Conservation (phyloP, 257 asterid genomes). For the Gentiana dahurica region DNA sequence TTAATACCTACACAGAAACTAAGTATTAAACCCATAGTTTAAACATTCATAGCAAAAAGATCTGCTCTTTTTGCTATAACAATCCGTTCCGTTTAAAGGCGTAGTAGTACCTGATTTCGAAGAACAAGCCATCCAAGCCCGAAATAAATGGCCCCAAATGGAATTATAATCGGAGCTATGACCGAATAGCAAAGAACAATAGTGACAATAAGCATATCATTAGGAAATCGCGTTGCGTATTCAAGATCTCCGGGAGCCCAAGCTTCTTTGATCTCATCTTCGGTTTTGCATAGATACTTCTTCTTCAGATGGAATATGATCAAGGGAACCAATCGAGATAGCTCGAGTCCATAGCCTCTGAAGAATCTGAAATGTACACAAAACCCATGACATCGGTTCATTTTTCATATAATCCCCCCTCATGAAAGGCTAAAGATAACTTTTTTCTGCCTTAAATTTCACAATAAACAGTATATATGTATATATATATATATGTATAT, state of each 20-base stretch:
- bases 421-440: too few species aligned
- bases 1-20: constrained; percentile 41
- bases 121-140: constrained; percentile 91
- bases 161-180: constrained; percentile 72
- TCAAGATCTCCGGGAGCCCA: constrained; percentile 88
- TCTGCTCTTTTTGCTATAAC: too few species aligned
- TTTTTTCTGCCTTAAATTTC: too few species aligned
- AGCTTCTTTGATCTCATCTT: constrained; percentile 70
- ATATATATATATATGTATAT: too few species aligned
- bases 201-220: constrained; percentile 64
- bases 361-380: constrained; percentile 59
- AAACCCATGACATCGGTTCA: too few species aligned
- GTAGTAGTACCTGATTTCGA: constrained; percentile 60
- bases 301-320: constrained; percentile 66
- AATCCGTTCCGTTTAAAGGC: too few species aligned
- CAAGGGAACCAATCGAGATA: constrained; percentile 70
- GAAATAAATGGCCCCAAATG: constrained; percentile 71
- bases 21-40: too few species aligned
- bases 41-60: too few species aligned
- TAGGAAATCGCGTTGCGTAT: constrained; percentile 70
- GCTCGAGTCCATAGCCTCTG: constrained; percentile 89
- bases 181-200: constrained; percentile 74
- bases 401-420: too few species aligned
- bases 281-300: constrained; percentile 77
- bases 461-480: too few species aligned